phyloP scores from a whole-genome alignment of 169 alveolate genomes.

The Cryptosporidium ubiquitum region DNA sequence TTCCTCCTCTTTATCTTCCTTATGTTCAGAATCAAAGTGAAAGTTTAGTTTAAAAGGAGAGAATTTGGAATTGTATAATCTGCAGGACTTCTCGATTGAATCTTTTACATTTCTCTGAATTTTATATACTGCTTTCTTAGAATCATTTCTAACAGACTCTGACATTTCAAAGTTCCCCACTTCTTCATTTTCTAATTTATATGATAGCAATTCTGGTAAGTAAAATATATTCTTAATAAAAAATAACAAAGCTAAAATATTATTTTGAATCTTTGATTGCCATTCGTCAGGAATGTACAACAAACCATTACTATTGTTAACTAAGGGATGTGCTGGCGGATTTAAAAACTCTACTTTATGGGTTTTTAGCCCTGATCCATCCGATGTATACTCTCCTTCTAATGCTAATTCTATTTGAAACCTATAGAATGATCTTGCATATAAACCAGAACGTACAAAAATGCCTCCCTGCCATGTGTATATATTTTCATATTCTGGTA shows the following conservation, averaged over 20 bases:
- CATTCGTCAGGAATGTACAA: conserved; percentile 53
- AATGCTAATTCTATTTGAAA: conserved; percentile 35
- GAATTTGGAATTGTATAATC: conserved; percentile 12
- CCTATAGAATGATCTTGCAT: conserved; percentile 56
- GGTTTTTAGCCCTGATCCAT: background rate
- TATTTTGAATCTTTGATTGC: conserved; percentile 13
- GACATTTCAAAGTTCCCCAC: conserved; percentile 55
- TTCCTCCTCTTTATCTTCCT: conserved; percentile 41
- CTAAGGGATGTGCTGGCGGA: conserved; percentile 69
- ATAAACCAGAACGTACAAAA: conserved; percentile 61
- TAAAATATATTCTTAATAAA: conserved; percentile 53
- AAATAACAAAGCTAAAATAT: conserved; percentile 41
- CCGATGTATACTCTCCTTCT: conserved; percentile 1
- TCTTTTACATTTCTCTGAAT: conserved; percentile 36
- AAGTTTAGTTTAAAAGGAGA: conserved; percentile 61
- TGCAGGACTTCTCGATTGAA: conserved; percentile 51
- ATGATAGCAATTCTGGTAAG: conserved; percentile 49
- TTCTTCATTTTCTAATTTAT: background rate
- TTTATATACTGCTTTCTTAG: conserved; percentile 46
- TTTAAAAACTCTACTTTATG: conserved; percentile 31
- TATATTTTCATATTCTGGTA: conserved; percentile 61
- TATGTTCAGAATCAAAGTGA: background rate
- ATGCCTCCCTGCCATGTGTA: conserved; percentile 70
- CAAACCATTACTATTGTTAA: conserved; percentile 10
- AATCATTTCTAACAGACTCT: conserved; percentile 41